Evolutionary conservation across 1,284 basidiomycete species (phyloP), one percentile per base, ranked within the genome.

Genomic region (Ceratobasidium sp.): DNA sequence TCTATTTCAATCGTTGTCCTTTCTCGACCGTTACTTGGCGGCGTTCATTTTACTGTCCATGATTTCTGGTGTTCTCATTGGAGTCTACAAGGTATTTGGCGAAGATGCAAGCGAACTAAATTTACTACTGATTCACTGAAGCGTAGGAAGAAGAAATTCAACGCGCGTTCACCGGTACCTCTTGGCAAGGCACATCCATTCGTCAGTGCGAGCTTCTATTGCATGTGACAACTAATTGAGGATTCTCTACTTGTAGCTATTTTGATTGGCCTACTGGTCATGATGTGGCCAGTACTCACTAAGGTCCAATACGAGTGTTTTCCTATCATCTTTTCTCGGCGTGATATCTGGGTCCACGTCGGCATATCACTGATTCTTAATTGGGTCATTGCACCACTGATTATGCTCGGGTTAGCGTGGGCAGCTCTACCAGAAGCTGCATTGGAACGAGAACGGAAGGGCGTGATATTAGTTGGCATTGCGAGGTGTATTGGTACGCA

Each of bases 351-450:
- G 92, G 84, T 87, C 15, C 94, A 97, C 80, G 86, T 96, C 79
- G 85, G 84, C 10, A 86, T 96, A 48, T 94, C 93, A 1, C 81
- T 96, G 54, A 65, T 92, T 40, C 86, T 96, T 71, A 96, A 96
- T 83, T 96, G 95, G 96, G 86, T 96, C 78, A 79, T 94, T 20
- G 94, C 91, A 0, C 94, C 94, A 0, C 87, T 94, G 69, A 83
- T 96, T 54, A 97, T 96, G 95, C 89, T 96, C 7, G 94, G 86
- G 0, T 83, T 95, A 40, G 94, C 95, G 1, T 96, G 94, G 93
- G 94, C 93, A 0, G 93, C 93, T 1, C 87, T 97, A 0, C 95
- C 94, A 0, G 95, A 96, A 82, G 86, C 92, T 1, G 89, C 90
- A 3, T 82, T 84, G 10, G 85, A 85, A 76, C 82, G 85, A 5